Conservation (phyloP, 129 eudicot species). For the Tagetes patula region DNA sequence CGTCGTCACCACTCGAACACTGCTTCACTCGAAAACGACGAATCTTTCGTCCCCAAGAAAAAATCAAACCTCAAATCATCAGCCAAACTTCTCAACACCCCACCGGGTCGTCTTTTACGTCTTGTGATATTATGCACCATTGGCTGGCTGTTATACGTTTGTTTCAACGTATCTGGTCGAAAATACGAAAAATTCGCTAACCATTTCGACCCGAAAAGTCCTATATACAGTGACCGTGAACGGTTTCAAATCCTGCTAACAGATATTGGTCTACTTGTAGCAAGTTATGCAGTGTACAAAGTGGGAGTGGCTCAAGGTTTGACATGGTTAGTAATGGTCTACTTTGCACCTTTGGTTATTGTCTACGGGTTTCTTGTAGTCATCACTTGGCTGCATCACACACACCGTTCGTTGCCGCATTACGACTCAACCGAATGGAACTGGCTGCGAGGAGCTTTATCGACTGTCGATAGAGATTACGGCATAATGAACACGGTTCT, state of each 20-base stretch:
- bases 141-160: conserved; percentile 6
- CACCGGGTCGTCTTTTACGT: neutral
- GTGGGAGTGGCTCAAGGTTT: neutral
- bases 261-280: neutral
- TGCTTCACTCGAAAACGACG: neutral
- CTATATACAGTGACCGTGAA: neutral
- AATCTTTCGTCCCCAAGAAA: conserved; percentile 1
- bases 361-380: neutral
- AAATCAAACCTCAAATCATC: neutral
- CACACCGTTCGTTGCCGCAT: neutral
- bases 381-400: neutral
- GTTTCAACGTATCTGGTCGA: conserved; percentile 1
- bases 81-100: neutral
- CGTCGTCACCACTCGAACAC: conserved; percentile 12
- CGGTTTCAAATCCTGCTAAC: neutral
- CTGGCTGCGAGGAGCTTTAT: neutral
- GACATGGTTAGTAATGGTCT: neutral
- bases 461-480: neutral
- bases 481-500: conserved; percentile 1
- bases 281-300: neutral
- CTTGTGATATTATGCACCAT: neutral
- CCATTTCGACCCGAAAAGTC: conserved; percentile 6
- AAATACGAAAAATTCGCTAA: neutral
- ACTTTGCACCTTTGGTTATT: conserved; percentile 2
- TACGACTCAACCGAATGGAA: neutral